phyloP scores from a whole-genome alignment of 176 grass and related monocot species.

The Chloris gayana region DNA sequence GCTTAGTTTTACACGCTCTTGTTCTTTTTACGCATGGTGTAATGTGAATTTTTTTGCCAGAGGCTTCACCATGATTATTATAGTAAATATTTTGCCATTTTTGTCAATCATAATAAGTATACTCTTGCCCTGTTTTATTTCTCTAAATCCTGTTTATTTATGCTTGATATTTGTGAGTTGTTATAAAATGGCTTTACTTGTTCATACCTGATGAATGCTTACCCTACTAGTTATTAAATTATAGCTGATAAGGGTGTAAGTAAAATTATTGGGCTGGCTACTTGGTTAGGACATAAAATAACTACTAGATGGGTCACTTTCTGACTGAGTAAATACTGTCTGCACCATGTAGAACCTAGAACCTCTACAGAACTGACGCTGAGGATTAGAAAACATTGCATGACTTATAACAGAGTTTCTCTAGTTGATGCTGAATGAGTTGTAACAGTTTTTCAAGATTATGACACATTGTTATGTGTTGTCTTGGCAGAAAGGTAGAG shows the following conservation, averaged over 20 bases:
- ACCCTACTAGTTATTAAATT: neutral
- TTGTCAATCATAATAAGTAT: neutral
- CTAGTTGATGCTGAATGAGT: neutral
- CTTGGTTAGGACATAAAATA: neutral
- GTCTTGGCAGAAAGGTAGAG: conserved; percentile 85
- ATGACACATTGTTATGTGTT: conserved; percentile 39
- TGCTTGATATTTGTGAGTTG: neutral
- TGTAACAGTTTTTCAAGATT: conserved; percentile 3
- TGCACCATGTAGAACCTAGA: neutral
- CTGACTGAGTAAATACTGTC: neutral
- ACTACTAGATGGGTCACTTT: neutral
- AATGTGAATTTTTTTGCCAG: neutral
- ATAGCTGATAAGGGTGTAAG: neutral
- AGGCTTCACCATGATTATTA: neutral
- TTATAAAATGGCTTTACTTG: too few relatives aligned
- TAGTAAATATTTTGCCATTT: neutral
- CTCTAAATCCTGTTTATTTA: neutral
- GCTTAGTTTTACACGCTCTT: neutral
- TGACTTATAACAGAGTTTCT: neutral
- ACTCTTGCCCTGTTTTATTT: neutral
- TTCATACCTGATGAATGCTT: neutral
- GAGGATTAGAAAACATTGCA: neutral
- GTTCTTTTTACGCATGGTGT: neutral
- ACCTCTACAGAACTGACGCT: neutral
- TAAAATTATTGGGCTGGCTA: neutral